Evolutionary conservation across 2,329 filamentous ascomycete species (phyloP), one percentile per base, ranked within the genome.

Genomic region (Apiospora pterosperma): DNA sequence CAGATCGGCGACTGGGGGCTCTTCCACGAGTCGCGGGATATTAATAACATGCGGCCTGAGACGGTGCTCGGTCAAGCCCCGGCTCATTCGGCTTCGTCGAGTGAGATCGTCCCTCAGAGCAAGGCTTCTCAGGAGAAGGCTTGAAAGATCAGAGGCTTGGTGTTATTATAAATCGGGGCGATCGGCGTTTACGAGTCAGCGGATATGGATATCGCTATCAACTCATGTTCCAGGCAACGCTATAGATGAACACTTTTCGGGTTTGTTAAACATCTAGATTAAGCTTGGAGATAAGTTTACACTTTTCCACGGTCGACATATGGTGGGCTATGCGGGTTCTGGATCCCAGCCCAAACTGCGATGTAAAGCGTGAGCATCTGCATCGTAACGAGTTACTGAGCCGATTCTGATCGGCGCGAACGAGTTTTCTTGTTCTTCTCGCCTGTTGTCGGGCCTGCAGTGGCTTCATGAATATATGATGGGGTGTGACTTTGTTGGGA

Each of bases 1-100:
- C 74, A 79, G 66, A 76, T 78, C 61, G 75, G 75, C 44, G 76
- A 76, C 61, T 77, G 74, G 74, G 69, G 72, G 4, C 67, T 74
- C 3, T 34, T 67, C 1, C 68, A 69, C 11, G 70, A 69, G 61
- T 21, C 48, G 16, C 25, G 25, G 8, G 48, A 28, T 8, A 12
- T 55, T 4, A 1, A 2, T 4, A 1, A 2, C 21, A 48, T 16
- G 23, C 42, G 25, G 12, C 21, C 42, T 16, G 42, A 48, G 21
- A 48, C 21, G 5, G 21, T 48, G 12, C 21, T 48, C 4, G 42
- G 42, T 16, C 42, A 12, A 25, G 42, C 21, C 4, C 42, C 42
- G 11, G 28, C 14, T 1, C 7, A 34, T 21, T 25, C 16, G 7
- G 19, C 25, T 1, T 55, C 48, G 10, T 34, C 48, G 8, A 55